Evolutionary conservation across 345 rosid genomes (phyloP), one percentile per base, ranked within the genome.

Genomic region (Gossypium sturtianum): DNA sequence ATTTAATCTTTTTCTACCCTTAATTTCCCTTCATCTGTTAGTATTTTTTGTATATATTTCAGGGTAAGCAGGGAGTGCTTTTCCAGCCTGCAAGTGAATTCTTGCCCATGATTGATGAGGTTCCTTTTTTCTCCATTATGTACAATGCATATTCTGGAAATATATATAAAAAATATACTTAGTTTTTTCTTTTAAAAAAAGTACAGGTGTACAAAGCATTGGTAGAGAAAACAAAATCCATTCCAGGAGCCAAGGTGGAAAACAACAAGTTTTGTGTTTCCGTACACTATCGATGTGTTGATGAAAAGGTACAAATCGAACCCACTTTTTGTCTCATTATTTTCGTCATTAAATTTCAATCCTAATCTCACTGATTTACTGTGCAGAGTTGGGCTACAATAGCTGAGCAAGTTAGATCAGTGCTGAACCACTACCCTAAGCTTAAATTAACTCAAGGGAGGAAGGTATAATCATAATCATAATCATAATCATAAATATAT

Each of bases 181-280:
- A 29, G 0, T 29, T 4, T 29, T 29, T 29, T 3, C 38, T 29
- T 29, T 29, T 29, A 4, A 29, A 29, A 19, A n/a, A 9, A 25
- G 74, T 56, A 41, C 83, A 89, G 94, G 90, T 86, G 60, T 83
- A 81, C 73, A 80, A 82, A 68, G 58, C 81, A 51, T 74, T 90
- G 81, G 75, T 80, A 73, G 87, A 91, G 79, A 87, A 86, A 81
- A 91, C 91, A 69, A 90, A 86, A 76, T 76, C 88, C 25, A 89
- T 89, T 52, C 87, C 87, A 0, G 98, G 99, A 74, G 93, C 89
- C 6, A 82, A 62, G 75, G 97, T 96, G 34, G 99, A 96, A 83
- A 87, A 89, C 79, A 96, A 96, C 89, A 96, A 96, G 82, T 96
- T 96, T 49, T 96, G 99, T 75, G 73, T 89, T 49, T 89, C 99